These are phyloP conservation scores for Cladophialophora carrionii DNA, from an alignment of 2,329 filamentous ascomycete genomes.

Conservation along the genomic window DNA sequence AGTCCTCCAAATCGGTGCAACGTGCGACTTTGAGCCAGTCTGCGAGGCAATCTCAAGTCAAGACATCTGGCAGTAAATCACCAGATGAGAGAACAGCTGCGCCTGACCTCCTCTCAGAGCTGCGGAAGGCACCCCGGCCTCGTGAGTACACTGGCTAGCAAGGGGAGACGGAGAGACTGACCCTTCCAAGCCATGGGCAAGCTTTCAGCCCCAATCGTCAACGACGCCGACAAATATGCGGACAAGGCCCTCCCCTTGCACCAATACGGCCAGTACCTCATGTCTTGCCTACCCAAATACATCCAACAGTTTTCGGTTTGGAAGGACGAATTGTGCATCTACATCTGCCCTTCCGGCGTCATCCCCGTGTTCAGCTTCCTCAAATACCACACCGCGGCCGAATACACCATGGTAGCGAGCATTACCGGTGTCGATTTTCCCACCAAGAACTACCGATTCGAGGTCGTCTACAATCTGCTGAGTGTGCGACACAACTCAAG, in stretches of 20 bases:
- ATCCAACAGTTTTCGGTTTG: slow-evolving; percentile 99
- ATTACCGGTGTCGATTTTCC: slow-evolving; percentile 96
- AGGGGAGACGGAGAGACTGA: slow-evolving; percentile 23
- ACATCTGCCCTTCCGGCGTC: slow-evolving; percentile 84
- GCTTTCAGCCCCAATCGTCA: slow-evolving; percentile 78
- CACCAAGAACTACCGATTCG: slow-evolving; percentile 91
- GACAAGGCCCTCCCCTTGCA: slow-evolving; percentile 86
- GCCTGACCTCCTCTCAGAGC: slow-evolving; percentile 66
- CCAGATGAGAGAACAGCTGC: slow-evolving; percentile 43
- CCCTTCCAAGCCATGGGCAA: slow-evolving; percentile 55
- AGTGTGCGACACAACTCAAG: slow-evolving; percentile 95
- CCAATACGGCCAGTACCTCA: slow-evolving; percentile 93
- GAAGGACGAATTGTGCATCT: slow-evolving; percentile 98
- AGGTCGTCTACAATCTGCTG: slow-evolving; percentile 96
- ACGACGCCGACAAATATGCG: slow-evolving; percentile 90
- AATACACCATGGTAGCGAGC: slow-evolving; percentile 90
- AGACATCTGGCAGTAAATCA: neutral
- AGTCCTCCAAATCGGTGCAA: slow-evolving; percentile 41
- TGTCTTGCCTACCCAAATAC: slow-evolving; percentile 96
- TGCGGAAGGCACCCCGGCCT: slow-evolving; percentile 63
- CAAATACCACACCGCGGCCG: slow-evolving; percentile 96
- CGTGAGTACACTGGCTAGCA: slow-evolving; percentile 45
- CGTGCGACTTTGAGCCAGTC: slow-evolving; percentile 35
- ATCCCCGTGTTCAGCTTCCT: slow-evolving; percentile 92
- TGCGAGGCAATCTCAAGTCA: slow-evolving; percentile 20